These are phyloP conservation scores for Aegilops speltoides DNA, from an alignment of 176 grass and related monocot species.

Conservation along the genomic window DNA sequence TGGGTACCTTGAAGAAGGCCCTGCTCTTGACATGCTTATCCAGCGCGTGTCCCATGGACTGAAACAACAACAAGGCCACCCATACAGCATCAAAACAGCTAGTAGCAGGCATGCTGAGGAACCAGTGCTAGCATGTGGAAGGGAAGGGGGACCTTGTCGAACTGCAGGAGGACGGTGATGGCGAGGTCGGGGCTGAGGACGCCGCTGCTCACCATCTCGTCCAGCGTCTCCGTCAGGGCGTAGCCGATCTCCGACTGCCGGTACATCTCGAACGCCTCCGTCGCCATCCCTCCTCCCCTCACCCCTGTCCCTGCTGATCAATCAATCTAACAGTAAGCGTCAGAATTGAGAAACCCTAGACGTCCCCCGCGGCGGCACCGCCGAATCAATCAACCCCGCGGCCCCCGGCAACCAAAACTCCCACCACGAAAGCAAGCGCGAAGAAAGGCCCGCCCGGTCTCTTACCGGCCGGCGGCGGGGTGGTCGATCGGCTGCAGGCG, in stretches of 20 bases:
- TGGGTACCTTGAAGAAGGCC: slow-evolving; percentile 66
- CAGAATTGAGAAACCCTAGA: neutral
- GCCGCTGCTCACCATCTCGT: slow-evolving; percentile 73
- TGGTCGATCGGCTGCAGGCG: neutral
- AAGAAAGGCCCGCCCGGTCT: too few species aligned
- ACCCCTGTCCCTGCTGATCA: neutral
- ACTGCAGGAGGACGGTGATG: slow-evolving; percentile 81
- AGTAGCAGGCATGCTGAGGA: too few species aligned
- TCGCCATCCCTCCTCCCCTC: neutral
- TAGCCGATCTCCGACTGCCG: slow-evolving; percentile 71
- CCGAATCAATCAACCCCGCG: too few species aligned
- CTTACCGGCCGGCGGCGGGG: too few species aligned
- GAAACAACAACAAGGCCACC: slow-evolving; percentile 8
- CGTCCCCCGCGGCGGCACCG: too few species aligned
- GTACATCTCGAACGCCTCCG: slow-evolving; percentile 84
- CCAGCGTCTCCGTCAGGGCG: slow-evolving; percentile 74
- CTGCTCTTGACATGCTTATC: slow-evolving; percentile 85
- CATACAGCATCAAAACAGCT: neutral
- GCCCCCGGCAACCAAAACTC: too few species aligned
- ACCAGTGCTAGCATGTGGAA: too few species aligned
- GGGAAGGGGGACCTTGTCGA: slow-evolving; percentile 65
- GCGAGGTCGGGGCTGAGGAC: slow-evolving; percentile 71
- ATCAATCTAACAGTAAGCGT: neutral
- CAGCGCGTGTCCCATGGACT: slow-evolving; percentile 80
- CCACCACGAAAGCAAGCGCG: too few species aligned